phyloP scores from a whole-genome alignment of 2,329 filamentous ascomycete species.

The Arachnomyces sp. region DNA sequence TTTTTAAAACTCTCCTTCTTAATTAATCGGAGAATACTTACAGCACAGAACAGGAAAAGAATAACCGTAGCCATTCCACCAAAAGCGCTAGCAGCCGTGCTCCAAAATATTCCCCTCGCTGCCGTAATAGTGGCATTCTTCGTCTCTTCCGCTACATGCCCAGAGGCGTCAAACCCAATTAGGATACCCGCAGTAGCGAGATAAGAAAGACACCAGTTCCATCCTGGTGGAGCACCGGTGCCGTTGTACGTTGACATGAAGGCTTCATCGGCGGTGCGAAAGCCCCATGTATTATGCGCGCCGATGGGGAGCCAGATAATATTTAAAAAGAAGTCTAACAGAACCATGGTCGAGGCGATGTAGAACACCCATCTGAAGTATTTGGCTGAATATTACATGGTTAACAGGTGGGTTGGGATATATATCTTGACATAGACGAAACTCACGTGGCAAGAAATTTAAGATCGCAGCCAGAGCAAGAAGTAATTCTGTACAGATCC shows the following conservation, averaged over 20 bases:
- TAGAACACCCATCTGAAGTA: conserved; percentile 47
- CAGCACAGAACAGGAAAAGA: conserved; percentile 52
- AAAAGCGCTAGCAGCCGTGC: conserved; percentile 49
- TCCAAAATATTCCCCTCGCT: conserved; percentile 54
- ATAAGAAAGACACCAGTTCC: conserved; percentile 59
- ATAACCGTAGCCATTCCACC: conserved; percentile 51
- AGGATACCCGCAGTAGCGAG: conserved; percentile 54
- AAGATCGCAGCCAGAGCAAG: conserved; percentile 44
- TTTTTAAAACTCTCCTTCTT: too few relatives aligned
- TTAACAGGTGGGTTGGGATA: background rate
- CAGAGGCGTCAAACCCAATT: conserved; percentile 55
- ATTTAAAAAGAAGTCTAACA: conserved; percentile 54
- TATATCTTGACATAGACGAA: background rate
- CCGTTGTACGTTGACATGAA: conserved; percentile 56
- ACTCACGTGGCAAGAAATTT: conserved; percentile 46
- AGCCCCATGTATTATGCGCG: conserved; percentile 48
- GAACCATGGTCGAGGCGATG: conserved; percentile 42
- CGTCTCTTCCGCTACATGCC: conserved; percentile 56
- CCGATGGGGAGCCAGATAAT: conserved; percentile 56
- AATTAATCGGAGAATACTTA: conserved; percentile 20
- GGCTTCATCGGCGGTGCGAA: conserved; percentile 51
- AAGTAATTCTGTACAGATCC: conserved; percentile 50
- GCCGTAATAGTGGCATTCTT: conserved; percentile 51
- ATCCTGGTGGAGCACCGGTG: conserved; percentile 48
- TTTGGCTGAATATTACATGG: conserved; percentile 23